These are phyloP conservation scores for Colletotrichum coccodes DNA, from an alignment of 2,329 filamentous ascomycete species.

Conservation along the genomic window DNA sequence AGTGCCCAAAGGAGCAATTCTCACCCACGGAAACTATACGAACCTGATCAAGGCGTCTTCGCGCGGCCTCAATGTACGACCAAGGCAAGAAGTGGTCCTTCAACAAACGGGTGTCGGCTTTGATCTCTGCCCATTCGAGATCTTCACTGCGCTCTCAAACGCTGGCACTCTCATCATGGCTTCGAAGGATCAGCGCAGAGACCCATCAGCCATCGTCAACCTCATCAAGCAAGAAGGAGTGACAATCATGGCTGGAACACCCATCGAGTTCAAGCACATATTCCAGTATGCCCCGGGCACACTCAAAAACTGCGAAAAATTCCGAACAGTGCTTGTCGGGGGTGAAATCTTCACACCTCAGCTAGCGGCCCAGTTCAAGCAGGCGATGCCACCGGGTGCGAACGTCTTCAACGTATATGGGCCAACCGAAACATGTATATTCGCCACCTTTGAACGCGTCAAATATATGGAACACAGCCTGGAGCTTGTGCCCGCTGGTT, in stretches of 20 bases:
- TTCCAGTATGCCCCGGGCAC: slow-evolving; percentile 35
- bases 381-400: neutral
- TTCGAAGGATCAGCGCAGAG: slow-evolving; percentile 41
- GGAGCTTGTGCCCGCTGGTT: slow-evolving; percentile 30
- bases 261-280: slow-evolving; percentile 51
- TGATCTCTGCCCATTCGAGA: slow-evolving; percentile 51
- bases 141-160: slow-evolving; percentile 45
- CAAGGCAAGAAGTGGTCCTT: slow-evolving; percentile 41
- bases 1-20: slow-evolving; percentile 52
- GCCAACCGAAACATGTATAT: slow-evolving; percentile 40
- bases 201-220: slow-evolving; percentile 45
- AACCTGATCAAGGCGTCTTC: slow-evolving; percentile 37
- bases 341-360: slow-evolving; percentile 35
- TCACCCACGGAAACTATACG: slow-evolving; percentile 42
- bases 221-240: slow-evolving; percentile 47
- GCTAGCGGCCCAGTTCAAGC: slow-evolving; percentile 25
- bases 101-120: slow-evolving; percentile 53
- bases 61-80: slow-evolving; percentile 27
- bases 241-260: slow-evolving; percentile 49
- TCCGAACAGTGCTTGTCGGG: slow-evolving; percentile 29
- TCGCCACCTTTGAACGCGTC: slow-evolving; percentile 12
- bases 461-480: neutral
- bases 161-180: slow-evolving; percentile 50
- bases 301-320: slow-evolving; percentile 24
- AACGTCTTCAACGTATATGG: slow-evolving; percentile 42